These are phyloP conservation scores for Gnetum montanum DNA, from an alignment of 75 land plant genomes.

Conservation along the genomic window DNA sequence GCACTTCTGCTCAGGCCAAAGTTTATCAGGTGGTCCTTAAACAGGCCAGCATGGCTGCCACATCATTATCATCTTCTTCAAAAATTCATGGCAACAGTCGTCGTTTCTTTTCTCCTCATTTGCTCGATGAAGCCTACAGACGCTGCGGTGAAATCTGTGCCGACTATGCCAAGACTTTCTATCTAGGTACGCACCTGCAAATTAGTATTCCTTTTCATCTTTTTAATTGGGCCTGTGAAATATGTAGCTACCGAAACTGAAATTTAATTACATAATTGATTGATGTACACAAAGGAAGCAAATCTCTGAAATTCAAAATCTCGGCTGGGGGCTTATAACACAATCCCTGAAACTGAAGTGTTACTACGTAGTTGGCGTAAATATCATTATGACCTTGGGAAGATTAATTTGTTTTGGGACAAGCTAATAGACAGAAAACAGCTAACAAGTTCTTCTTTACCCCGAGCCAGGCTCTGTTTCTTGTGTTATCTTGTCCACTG, in stretches of 20 bases:
- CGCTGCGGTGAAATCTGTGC: conserved; percentile 49
- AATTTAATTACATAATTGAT: no score
- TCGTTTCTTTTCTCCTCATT: conserved; percentile 3
- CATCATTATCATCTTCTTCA: not conserved
- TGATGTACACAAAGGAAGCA: no score
- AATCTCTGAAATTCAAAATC: no score
- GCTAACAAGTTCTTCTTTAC: no score
- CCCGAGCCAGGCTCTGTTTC: not conserved
- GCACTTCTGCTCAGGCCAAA: no score
- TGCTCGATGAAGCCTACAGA: conserved; percentile 34
- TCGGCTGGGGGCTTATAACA: no score
- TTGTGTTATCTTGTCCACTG: not conserved
- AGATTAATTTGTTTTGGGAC: no score
- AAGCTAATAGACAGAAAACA: no score
- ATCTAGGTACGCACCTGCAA: conserved; percentile 19
- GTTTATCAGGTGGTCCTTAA: conserved; percentile 66
- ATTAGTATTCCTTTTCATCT: not conserved
- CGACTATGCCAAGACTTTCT: conserved; percentile 43
- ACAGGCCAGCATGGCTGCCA: conserved; percentile 60
- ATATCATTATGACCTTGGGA: no score
- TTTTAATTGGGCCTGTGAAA: not conserved
- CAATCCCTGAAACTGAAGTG: no score
- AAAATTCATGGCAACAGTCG: conserved; percentile 4
- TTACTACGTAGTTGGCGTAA: no score
- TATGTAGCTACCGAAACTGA: no score